These are phyloP conservation scores for Aspergillus biplanus DNA, from an alignment of 495 filamentous ascomycete species.

Conservation along the genomic window DNA sequence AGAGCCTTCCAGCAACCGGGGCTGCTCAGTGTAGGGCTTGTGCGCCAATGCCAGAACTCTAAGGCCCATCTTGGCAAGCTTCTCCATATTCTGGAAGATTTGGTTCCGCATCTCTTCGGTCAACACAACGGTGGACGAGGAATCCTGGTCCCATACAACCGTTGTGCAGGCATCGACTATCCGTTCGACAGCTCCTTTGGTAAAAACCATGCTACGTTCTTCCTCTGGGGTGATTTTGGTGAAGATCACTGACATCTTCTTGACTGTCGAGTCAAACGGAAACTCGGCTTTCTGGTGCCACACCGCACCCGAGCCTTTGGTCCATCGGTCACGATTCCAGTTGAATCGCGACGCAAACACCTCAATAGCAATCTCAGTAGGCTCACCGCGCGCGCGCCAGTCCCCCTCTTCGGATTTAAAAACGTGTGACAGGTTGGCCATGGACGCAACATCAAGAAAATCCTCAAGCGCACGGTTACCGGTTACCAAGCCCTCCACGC, in stretches of 20 bases:
- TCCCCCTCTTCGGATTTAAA: slow-evolving; percentile 45
- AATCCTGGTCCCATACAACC: slow-evolving; percentile 44
- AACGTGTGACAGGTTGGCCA: slow-evolving; percentile 69
- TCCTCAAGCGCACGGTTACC: slow-evolving; percentile 47
- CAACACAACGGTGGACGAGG: slow-evolving; percentile 39
- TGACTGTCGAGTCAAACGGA: slow-evolving; percentile 69
- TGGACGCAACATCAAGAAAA: slow-evolving; percentile 63
- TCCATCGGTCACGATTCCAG: slow-evolving; percentile 59
- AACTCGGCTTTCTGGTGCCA: slow-evolving; percentile 64
- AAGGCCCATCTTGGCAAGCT: slow-evolving; percentile 63
- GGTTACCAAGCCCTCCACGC: slow-evolving; percentile 37
- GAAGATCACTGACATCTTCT: slow-evolving; percentile 70
- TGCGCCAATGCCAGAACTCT: slow-evolving; percentile 64
- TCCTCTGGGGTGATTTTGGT: slow-evolving; percentile 32
- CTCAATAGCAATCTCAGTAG: slow-evolving; percentile 72
- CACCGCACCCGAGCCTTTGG: slow-evolving; percentile 49
- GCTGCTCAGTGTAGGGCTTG: slow-evolving; percentile 35
- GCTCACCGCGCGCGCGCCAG: slow-evolving; percentile 68
- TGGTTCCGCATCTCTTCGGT: slow-evolving; percentile 46
- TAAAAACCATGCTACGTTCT: slow-evolving; percentile 55
- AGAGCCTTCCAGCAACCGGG: slow-evolving; percentile 23
- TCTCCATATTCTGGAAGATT: slow-evolving; percentile 67
- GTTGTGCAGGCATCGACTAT: slow-evolving; percentile 69
- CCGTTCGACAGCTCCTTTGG: slow-evolving; percentile 84
- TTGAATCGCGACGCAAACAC: slow-evolving; percentile 67